Percentiles rank a stretch among this genome's conserved stretches.
Conservation (phyloP, 1,139 yeast genomes). For the Debaryomyces fabryi region DNA sequence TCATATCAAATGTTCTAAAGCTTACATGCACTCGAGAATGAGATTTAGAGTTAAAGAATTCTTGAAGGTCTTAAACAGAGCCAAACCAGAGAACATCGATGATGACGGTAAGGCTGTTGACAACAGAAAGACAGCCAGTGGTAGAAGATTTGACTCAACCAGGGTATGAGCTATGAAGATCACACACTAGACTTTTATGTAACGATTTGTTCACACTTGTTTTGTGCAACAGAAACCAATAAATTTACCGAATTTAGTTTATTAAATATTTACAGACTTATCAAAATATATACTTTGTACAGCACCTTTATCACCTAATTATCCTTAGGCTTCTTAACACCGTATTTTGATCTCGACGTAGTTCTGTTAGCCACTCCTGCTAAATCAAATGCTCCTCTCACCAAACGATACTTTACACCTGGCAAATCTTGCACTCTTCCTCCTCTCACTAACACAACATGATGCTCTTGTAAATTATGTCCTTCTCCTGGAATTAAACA, state of each 20-base stretch:
- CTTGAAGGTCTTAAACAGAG: conserved; percentile 92
- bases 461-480: conserved; percentile 97
- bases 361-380: conserved; percentile 94
- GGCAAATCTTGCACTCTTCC: conserved; percentile 98
- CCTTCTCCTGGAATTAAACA: conserved; percentile 99
- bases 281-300: neutral
- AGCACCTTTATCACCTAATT: neutral
- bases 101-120: conserved; percentile 63
- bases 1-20: conserved; percentile 97
- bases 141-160: conserved; percentile 64
- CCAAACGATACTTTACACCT: conserved; percentile 93
- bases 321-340: conserved; percentile 78
- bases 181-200: conserved; percentile 1
- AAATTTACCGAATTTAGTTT: conserved; percentile 1
- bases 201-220: neutral
- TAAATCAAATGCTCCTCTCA: conserved; percentile 92
- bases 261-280: conserved; percentile 10
- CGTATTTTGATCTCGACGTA: conserved; percentile 89
- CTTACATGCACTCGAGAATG: conserved; percentile 98
- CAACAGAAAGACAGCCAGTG: conserved; percentile 78
- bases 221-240: conserved; percentile 1
- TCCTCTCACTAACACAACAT: conserved; percentile 93
- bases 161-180: conserved; percentile 10
- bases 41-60: conserved; percentile 92
- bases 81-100: conserved; percentile 89